A percentile compares a stretch with the other conserved stretches of the same genome.
These are phyloP conservation scores for Phalaenopsis aphrodite DNA, from an alignment of 106 monocot genomes.

Conservation along the genomic window DNA sequence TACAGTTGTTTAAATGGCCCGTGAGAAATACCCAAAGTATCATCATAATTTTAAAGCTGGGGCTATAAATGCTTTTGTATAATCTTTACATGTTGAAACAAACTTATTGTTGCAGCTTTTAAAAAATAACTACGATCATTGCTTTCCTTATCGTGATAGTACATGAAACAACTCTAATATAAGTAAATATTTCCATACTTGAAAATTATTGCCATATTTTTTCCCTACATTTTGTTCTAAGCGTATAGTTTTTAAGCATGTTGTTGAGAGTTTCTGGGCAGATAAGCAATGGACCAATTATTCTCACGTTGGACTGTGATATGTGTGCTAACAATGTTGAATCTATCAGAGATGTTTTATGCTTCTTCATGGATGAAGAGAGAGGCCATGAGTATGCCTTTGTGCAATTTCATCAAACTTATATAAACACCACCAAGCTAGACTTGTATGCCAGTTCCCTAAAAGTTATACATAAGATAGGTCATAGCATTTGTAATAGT, in stretches of 20 bases:
- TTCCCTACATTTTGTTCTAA: background rate
- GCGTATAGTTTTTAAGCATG: background rate
- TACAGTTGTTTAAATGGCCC: constrained; percentile 69
- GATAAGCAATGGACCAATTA: constrained; percentile 59
- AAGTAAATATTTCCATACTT: background rate
- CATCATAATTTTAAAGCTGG: constrained; percentile 85
- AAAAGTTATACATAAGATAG: background rate
- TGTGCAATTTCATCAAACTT: constrained; percentile 35
- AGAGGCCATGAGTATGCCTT: constrained; percentile 30
- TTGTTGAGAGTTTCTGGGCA: constrained; percentile 63
- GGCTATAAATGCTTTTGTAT: constrained; percentile 66
- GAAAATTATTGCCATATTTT: background rate
- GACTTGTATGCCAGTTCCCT: constrained; percentile 28
- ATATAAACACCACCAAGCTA: constrained; percentile 28
- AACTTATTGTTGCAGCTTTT: background rate
- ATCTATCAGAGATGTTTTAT: constrained; percentile 39
- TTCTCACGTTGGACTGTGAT: constrained; percentile 72
- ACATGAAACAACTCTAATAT: too few relatives aligned
- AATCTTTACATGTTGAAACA: background rate
- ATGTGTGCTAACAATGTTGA: constrained; percentile 60
- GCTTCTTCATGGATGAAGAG: constrained; percentile 46
- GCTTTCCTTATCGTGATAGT: background rate
- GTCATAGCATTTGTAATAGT: background rate
- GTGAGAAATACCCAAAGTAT: constrained; percentile 52
- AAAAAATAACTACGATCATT: background rate